phyloP scores from a whole-genome alignment of 2,329 filamentous ascomycete species.

The Byssochlamys sp. region DNA sequence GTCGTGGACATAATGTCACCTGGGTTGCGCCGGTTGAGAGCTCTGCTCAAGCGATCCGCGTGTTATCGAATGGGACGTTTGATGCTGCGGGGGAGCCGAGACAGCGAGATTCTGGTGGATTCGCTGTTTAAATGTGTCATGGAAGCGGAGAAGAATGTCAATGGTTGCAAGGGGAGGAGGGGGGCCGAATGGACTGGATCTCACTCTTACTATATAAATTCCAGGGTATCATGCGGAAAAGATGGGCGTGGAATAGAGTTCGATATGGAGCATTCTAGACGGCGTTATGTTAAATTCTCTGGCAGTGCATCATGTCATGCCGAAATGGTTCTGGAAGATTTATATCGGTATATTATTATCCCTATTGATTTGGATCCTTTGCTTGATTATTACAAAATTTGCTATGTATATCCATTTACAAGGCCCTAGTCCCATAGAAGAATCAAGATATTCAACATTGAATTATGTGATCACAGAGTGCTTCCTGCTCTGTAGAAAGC shows the following conservation, averaged over 20 bases:
- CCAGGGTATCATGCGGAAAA: background rate
- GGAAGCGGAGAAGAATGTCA: background rate
- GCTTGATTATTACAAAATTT: background rate
- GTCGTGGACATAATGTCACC: conserved; percentile 60
- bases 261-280: background rate
- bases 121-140: conserved; percentile 36
- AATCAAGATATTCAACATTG: background rate
- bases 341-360: background rate
- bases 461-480: background rate
- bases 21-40: conserved; percentile 57
- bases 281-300: background rate
- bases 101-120: conserved; percentile 60
- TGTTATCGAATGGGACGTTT: conserved; percentile 56
- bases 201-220: background rate
- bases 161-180: background rate
- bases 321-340: background rate
- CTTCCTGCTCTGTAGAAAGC: background rate
- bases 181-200: background rate
- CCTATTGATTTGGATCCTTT: background rate
- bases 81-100: conserved; percentile 70
- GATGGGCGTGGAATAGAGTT: background rate
- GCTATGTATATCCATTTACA: background rate
- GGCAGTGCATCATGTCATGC: background rate
- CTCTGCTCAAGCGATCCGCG: conserved; percentile 60
- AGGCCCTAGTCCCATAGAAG: background rate